Base-by-base conservation (phyloP, 129 eudicot species). In the Kitagawia praeruptora region DNA sequence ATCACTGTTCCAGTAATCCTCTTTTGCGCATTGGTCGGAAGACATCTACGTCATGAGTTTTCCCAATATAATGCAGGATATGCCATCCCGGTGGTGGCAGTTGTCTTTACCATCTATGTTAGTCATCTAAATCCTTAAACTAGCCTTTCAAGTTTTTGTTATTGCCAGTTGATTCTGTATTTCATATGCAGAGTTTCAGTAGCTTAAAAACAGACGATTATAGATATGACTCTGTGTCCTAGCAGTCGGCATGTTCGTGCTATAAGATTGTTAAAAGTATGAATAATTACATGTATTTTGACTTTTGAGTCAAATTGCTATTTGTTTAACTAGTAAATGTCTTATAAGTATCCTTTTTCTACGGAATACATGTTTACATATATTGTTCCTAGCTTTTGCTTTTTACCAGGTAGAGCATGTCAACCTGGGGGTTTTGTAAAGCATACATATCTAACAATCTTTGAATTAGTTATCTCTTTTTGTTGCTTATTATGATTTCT, bases 11-110 rank as follows among this genome's bases (percentile, higher is more conserved):
- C 93, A 0, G 96, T 87, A 61, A 77, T 83, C 47, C 74, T 87
- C 83, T 91, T 93, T 78, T 93, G 97, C 85, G 81, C 85, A 75
- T 91, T 88, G 75, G 96, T 93, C 47, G 98, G 91, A 80, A 82
- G 93, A 75, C 93, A 91, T 83, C 93, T 93, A 78, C 90, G 85
- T 80, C 98, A 93, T 79, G 82, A 85, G 56, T 91, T 93, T 72
- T 46, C 93, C 13, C 47, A 94, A 42, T 85, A 92, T 81, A 84
- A 91, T 72, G 93, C 95, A 66, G 98, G 97, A 86, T 93, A 91
- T 84, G 90, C 90, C 48, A 86, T 93, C 75, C 72, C 88, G 61
- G 88, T 91, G 71, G 93, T 84, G 42, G 88, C 95, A 71, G 66
- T 93, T 80, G 73, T 88, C 76, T 93, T 85, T 78, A 93, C 96